These are phyloP conservation scores for Aspergillus vadensis DNA, from an alignment of 2,329 filamentous ascomycete genomes.

Conservation along the genomic window DNA sequence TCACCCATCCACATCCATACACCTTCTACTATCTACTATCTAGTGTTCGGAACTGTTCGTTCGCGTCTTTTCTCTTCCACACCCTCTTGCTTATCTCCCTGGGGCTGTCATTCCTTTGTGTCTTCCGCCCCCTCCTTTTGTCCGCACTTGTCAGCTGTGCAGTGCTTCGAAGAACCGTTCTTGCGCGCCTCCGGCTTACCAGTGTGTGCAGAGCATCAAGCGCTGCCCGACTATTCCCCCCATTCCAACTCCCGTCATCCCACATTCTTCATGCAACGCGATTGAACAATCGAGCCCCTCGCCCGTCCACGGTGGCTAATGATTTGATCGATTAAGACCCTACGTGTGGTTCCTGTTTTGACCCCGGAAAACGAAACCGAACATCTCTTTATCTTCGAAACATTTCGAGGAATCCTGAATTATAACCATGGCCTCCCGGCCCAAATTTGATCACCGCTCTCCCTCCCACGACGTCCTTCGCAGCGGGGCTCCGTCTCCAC, in stretches of 20 bases:
- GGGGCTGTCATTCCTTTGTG: constrained; percentile 25
- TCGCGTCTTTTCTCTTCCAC: constrained; percentile 8
- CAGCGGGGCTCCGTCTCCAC: constrained; percentile 68
- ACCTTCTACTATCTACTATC: constrained; percentile 11
- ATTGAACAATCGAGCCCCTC: constrained; percentile 10
- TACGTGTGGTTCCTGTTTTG: constrained; percentile 1
- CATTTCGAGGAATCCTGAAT: constrained; percentile 9
- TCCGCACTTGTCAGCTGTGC: constrained; percentile 1
- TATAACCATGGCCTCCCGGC: constrained; percentile 56
- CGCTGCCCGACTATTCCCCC: not conserved
- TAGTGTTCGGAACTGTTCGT: constrained; percentile 17
- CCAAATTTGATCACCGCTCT: constrained; percentile 61
- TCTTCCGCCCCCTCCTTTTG: constrained; percentile 16
- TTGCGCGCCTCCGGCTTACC: constrained; percentile 11
- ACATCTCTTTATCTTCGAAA: constrained; percentile 5
- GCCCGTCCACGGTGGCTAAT: constrained; percentile 12
- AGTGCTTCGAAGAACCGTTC: not conserved
- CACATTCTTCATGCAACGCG: constrained; percentile 13
- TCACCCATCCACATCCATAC: constrained; percentile 5
- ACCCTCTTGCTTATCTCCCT: constrained; percentile 11
- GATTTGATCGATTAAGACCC: constrained; percentile 13
- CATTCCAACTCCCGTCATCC: not conserved
- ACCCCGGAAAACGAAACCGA: not conserved
- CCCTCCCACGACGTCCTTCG: constrained; percentile 57
- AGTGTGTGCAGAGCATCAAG: constrained; percentile 6